Evolutionary conservation across 306 rosid species (phyloP).

Genomic region (Cucurbita ficifolia): DNA sequence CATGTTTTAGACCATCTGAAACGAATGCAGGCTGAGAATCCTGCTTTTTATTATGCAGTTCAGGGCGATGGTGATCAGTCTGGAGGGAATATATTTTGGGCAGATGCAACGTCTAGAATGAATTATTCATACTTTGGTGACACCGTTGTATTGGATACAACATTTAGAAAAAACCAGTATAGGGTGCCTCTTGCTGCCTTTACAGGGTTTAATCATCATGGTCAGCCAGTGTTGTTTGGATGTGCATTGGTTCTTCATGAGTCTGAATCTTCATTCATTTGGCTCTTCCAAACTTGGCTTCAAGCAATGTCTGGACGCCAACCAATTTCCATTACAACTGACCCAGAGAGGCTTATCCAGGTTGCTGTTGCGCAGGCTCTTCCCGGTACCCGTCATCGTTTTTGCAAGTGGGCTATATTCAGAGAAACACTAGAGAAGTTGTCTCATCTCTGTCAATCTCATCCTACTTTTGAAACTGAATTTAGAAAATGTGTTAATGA

Average conservation of each 20-base stretch:
- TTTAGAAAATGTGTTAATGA: constrained; percentile 47
- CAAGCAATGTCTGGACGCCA: constrained; percentile 54
- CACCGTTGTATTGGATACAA: constrained; percentile 57
- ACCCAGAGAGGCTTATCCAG: constrained; percentile 49
- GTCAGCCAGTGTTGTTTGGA: constrained; percentile 65
- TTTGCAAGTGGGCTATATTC: constrained; percentile 50
- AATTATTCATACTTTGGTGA: constrained; percentile 74
- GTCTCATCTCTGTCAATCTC: constrained; percentile 42
- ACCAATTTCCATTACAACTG: constrained; percentile 68
- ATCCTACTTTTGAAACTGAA: constrained; percentile 46
- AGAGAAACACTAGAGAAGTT: constrained; percentile 51
- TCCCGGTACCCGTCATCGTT: constrained; percentile 54
- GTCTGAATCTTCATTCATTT: constrained; percentile 47
- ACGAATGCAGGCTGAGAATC: constrained; percentile 75
- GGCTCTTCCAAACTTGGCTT: constrained; percentile 76
- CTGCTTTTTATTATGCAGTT: constrained; percentile 54
- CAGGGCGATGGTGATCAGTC: constrained; percentile 45
- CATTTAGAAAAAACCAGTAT: constrained; percentile 35
- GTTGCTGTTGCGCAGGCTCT: constrained; percentile 57
- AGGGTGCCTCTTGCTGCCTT: constrained; percentile 57
- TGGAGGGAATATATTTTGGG: constrained; percentile 69
- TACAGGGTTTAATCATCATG: constrained; percentile 71
- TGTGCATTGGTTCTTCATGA: constrained; percentile 56
- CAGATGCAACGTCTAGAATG: constrained; percentile 44
- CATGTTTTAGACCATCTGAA: constrained; percentile 62